Percentiles rank a stretch among this genome's conserved stretches.
phyloP scores from a whole-genome alignment of 306 rosid genomes.

The Myrica gale region DNA sequence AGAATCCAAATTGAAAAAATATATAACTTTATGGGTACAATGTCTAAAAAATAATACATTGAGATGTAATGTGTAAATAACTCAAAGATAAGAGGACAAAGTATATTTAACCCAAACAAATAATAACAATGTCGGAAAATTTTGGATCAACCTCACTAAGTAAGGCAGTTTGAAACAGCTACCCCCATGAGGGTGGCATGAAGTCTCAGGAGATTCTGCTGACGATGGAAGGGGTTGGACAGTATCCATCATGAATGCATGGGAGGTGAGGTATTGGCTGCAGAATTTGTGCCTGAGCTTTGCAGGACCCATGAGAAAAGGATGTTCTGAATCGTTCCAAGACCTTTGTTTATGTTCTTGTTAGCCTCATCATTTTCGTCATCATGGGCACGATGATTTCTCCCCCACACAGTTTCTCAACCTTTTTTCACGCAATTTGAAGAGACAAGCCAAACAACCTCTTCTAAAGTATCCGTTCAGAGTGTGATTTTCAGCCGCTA shows the following conservation, averaged over 20 bases:
- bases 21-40: no score
- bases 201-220: constrained; percentile 30
- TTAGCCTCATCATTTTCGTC: constrained; percentile 1
- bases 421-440: neutral
- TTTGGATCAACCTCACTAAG: neutral
- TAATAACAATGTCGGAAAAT: neutral
- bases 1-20: no score
- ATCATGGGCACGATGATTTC: neutral
- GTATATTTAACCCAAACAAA: no score
- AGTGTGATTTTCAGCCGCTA: neutral
- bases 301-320: constrained; percentile 38
- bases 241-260: constrained; percentile 29
- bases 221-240: constrained; percentile 25
- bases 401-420: constrained; percentile 6
- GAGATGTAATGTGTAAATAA: no score
- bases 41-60: no score
- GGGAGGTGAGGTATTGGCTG: constrained; percentile 8
- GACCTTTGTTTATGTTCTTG: constrained; percentile 14
- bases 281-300: constrained; percentile 33
- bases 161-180: constrained; percentile 10
- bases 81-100: no score
- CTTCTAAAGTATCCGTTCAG: neutral
- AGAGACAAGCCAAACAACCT: neutral
- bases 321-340: constrained; percentile 34
- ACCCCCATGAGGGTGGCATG: constrained; percentile 35